Evolutionary conservation across 768 basidiomycete genomes (phyloP).

Genomic region (Chlorophyllum brunneum): DNA sequence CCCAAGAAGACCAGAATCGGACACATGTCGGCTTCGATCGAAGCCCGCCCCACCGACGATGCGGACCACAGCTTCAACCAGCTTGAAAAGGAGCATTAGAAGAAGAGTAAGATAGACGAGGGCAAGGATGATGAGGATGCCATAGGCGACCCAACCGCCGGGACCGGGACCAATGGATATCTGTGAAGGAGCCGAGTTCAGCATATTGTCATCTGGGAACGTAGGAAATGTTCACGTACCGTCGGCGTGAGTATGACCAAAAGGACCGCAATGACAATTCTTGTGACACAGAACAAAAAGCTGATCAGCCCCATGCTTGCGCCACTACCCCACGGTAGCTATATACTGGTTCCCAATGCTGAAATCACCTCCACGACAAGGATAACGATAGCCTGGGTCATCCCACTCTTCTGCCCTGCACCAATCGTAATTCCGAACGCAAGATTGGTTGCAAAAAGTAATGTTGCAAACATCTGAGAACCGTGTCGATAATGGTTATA

Average conservation of each 20-base stretch:
- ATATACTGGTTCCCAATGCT: conserved; percentile 86
- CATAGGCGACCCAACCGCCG: conserved; percentile 91
- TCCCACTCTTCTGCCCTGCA: conserved; percentile 85
- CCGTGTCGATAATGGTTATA: conserved; percentile 95
- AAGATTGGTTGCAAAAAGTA: conserved; percentile 80
- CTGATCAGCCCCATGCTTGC: conserved; percentile 96
- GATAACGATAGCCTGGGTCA: conserved; percentile 87
- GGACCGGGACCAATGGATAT: conserved; percentile 80
- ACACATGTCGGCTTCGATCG: conserved; percentile 73
- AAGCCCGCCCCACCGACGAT: conserved; percentile 77
- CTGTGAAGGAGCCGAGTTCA: conserved; percentile 35
- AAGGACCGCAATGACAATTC: conserved; percentile 87
- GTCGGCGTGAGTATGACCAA: conserved; percentile 87
- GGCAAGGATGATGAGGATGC: conserved; percentile 78
- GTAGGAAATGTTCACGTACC: conserved; percentile 53
- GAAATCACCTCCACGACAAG: conserved; percentile 84
- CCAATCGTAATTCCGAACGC: conserved; percentile 84
- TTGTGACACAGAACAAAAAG: conserved; percentile 87
- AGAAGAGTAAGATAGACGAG: conserved; percentile 82
- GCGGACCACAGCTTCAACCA: conserved; percentile 79
- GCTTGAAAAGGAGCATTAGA: conserved; percentile 80
- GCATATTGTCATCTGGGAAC: not conserved
- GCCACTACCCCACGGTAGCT: conserved; percentile 96
- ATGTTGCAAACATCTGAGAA: conserved; percentile 81
- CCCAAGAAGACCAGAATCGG: conserved; percentile 86